Base-by-base conservation (phyloP, 139 green algal genomes). In the Micromonas commoda region DNA sequence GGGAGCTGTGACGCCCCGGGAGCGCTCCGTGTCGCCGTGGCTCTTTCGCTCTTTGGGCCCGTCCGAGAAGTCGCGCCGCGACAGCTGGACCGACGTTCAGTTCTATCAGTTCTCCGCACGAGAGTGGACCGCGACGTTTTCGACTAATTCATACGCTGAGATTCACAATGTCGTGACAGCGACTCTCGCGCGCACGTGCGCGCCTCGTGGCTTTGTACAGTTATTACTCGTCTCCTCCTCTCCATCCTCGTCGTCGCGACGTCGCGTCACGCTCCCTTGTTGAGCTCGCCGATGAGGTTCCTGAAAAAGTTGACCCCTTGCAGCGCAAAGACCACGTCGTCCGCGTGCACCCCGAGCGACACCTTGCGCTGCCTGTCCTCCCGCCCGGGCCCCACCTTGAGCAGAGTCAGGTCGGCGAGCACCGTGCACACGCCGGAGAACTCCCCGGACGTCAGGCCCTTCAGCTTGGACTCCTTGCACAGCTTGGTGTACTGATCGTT, bases 271-370 rank as follows among this genome's bases (percentile, higher is more conserved):
- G n/a, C 64, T 16, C 21, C 31, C 29, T 74, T 13, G 6, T 29
- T 29, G 34, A 4, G 26, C 20, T 24, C 23, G 19, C 68, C 35
- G 28, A 75, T 37, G 23, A 75, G 29, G 19, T 61, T 60, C 37
- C 20, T 6, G 68, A 75, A 75, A 39, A 75, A 75, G 1, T 61
- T 38, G 37, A 75, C 68, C 34, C 68, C 81, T 38, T 86, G 78
- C 35, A 86, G 53, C 3, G 81, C 71, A 34, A 86, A 86, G 21
- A 64, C 26, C 0, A 86, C 79, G 52, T 86, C 81, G 28, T 83
- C 77, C 0, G 69, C 33, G 28, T 65, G 51, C 3, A 77, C 79
- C 2, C 57, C 35, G 39, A 86, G 54, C 31, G 3, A 72, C 13
- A 84, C 54, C 4, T 70, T 35, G 3, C 80, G 66, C 20, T 68